Base-by-base conservation (phyloP, 148 eudicot genomes). In the Hydrangea macrophylla region DNA sequence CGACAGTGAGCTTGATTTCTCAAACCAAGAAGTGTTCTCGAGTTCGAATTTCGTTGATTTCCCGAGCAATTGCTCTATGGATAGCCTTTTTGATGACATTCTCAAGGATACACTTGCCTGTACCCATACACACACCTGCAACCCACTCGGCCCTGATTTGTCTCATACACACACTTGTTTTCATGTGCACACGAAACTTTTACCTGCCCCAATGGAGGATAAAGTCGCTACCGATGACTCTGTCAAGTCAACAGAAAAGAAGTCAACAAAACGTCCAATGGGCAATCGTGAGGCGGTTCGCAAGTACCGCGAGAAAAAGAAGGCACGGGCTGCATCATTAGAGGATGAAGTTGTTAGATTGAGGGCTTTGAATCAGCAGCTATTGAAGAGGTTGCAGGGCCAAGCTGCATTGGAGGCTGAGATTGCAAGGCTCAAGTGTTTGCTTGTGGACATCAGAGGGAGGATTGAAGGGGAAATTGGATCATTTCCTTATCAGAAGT, bases 401-500 rank as follows among this genome's bases (percentile, higher is more conserved):
- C 96, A 89, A 59, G 86, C 86, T 60, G 86, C 78, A 33, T 71
- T 94, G 76, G 90, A 91, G 70, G 88, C 92, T 51, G 99, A 94
- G 79, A 60, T 84, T 70, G 84, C 92, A 18, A 84, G 99, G 78
- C 93, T 94, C 7, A 94, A 89, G 84, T 89, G 91, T 79, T 76
- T 90, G 80, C 96, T 94, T 65, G 97, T 91, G 68, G 99, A 94
- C 62, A 80, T 94, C 44, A 74, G 99, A 75, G 97, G 99, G 35
- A 79, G 99, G 64, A 86, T 94, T 57, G 97, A 94, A 72, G 99
- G 97, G 55, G 97, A 88, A 73, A 87, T 94, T 30, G 97, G 99
- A 5, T 74, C 88, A n/a, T 94, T 94, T 70, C 99, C 99, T 18
- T 91, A 94, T 76, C 93, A 89, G 63, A 95, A 80, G 77, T 74